phyloP scores from a whole-genome alignment of 2,329 filamentous ascomycete species.

The Knufia petricola region DNA sequence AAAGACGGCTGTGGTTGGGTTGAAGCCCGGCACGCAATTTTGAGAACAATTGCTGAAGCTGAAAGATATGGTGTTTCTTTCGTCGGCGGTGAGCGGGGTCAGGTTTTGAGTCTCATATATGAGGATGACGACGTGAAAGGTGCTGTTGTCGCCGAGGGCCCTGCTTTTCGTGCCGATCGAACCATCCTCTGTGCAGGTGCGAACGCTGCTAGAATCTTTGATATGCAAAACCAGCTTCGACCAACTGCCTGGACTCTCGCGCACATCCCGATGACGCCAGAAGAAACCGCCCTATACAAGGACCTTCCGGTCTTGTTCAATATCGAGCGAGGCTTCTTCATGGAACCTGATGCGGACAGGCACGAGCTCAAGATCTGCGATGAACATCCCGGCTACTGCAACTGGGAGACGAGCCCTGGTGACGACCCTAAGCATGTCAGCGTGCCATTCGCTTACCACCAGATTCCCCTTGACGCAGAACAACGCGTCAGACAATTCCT shows the following conservation, averaged over 20 bases:
- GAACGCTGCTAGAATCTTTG: slow-evolving; percentile 33
- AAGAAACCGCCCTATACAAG: slow-evolving; percentile 36
- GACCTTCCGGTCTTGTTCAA: slow-evolving; percentile 38
- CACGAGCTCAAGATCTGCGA: slow-evolving; percentile 35
- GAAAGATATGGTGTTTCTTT: slow-evolving; percentile 39
- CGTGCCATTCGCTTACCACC: slow-evolving; percentile 35
- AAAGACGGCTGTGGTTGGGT: slow-evolving; percentile 44
- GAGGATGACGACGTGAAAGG: slow-evolving; percentile 31
- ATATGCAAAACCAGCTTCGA: slow-evolving; percentile 37
- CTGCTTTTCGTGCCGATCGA: slow-evolving; percentile 28
- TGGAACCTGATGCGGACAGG: slow-evolving; percentile 36
- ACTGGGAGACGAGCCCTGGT: slow-evolving; percentile 29
- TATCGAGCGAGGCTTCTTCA: slow-evolving; percentile 41
- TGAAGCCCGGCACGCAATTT: slow-evolving; percentile 41
- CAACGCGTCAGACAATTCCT: slow-evolving; percentile 41
- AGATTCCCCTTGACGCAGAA: slow-evolving; percentile 39
- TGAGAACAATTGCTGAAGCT: slow-evolving; percentile 38
- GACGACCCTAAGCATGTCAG: slow-evolving; percentile 26
- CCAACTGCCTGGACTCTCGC: slow-evolving; percentile 40
- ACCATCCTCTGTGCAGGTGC: slow-evolving; percentile 38
- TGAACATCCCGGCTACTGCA: slow-evolving; percentile 49
- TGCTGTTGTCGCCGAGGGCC: slow-evolving; percentile 31
- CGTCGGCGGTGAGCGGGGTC: slow-evolving; percentile 34
- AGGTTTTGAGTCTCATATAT: slow-evolving; percentile 31
- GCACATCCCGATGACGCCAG: slow-evolving; percentile 34